These are phyloP conservation scores for Daldinia bambusicola DNA, from an alignment of 495 filamentous ascomycete species.

Conservation along the genomic window DNA sequence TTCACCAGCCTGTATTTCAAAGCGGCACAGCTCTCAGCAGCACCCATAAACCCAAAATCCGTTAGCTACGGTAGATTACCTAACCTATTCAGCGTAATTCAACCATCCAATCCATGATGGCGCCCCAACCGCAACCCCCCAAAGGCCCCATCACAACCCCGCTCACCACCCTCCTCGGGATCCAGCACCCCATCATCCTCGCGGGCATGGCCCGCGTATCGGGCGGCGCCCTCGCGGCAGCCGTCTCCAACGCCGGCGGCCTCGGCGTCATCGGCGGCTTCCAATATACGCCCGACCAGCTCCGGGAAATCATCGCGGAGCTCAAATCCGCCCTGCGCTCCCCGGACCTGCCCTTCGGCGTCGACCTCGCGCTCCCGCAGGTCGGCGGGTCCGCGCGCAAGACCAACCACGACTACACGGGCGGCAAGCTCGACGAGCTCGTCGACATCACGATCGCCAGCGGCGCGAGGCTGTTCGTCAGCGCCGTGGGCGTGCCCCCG, in stretches of 20 bases:
- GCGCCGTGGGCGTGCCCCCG: constrained; percentile 84
- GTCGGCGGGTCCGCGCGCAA: constrained; percentile 80
- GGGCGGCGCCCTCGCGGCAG: constrained; percentile 79
- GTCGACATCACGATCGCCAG: constrained; percentile 82
- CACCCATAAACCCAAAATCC: neutral
- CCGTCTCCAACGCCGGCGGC: constrained; percentile 88
- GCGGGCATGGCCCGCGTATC: constrained; percentile 90
- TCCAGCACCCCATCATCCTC: constrained; percentile 84
- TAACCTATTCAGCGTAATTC: neutral
- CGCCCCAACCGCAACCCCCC: constrained; percentile 16
- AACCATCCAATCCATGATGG: constrained; percentile 38
- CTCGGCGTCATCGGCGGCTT: constrained; percentile 87
- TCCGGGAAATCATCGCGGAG: constrained; percentile 82
- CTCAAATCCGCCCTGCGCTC: constrained; percentile 74
- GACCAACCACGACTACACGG: constrained; percentile 93
- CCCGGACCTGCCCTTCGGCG: constrained; percentile 79
- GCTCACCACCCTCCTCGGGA: constrained; percentile 75
- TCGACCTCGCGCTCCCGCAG: constrained; percentile 88
- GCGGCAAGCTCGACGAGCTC: constrained; percentile 82
- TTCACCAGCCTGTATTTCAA: neutral
- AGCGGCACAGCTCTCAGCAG: neutral
- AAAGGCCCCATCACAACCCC: constrained; percentile 74
- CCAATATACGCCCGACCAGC: constrained; percentile 82
- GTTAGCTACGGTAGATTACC: neutral
- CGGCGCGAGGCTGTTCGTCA: constrained; percentile 82